Conservation (phyloP, 73 alveolate genomes). For the Paramecium biaurelia region DNA sequence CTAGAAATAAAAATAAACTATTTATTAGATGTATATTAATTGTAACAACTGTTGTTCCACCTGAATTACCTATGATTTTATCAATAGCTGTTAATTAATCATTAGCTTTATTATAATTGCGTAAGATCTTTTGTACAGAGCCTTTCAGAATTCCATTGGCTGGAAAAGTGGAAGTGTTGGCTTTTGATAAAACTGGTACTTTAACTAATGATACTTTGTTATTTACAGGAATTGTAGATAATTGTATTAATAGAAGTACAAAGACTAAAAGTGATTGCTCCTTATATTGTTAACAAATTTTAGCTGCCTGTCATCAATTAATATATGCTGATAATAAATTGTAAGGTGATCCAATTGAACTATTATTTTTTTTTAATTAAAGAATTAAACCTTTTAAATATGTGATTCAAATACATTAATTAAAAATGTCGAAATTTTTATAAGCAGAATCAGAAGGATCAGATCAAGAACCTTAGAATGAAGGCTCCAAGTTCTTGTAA, state of each 20-base stretch:
- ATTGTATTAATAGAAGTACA: constrained; percentile 32
- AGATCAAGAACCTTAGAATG: not conserved
- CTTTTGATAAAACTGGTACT: constrained; percentile 98
- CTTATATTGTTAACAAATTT: constrained; percentile 78
- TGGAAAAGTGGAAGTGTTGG: constrained; percentile 86
- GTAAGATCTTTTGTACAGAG: constrained; percentile 96
- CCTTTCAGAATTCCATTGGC: constrained; percentile 99
- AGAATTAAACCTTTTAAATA: not conserved
- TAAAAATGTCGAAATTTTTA: constrained; percentile 31
- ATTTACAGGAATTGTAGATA: constrained; percentile 87
- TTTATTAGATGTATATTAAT: constrained; percentile 95
- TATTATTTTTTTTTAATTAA: constrained; percentile 77
- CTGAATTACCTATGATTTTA: constrained; percentile 99
- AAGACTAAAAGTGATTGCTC: constrained; percentile 25
- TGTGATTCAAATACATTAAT: not conserved
- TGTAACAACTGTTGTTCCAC: constrained; percentile 98
- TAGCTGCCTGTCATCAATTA: constrained; percentile 94
- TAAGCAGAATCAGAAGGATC: not conserved
- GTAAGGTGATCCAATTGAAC: constrained; percentile 96
- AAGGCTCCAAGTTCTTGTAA: not conserved
- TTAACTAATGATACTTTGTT: constrained; percentile 94
- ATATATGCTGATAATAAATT: constrained; percentile 78
- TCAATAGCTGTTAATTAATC: constrained; percentile 97
- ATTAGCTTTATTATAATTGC: constrained; percentile 86
- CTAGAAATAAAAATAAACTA: constrained; percentile 86